A percentile compares a stretch with the other conserved stretches of the same genome.
Evolutionary conservation across 306 rosid species (phyloP).

Genomic region (Begonia peltatifolia): DNA sequence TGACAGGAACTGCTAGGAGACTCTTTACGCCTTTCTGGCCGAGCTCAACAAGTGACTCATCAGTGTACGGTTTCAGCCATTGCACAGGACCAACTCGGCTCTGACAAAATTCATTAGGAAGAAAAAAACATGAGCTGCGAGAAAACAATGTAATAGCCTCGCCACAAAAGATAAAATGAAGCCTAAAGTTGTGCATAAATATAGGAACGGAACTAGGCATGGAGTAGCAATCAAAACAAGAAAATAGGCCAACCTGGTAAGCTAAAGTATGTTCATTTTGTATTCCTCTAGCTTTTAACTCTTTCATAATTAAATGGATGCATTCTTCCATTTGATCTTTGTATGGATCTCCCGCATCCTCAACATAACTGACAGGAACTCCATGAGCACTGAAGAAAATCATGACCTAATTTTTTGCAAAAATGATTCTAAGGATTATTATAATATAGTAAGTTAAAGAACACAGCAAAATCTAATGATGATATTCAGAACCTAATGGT

Average conservation of each 20-base stretch:
- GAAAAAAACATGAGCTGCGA: constrained; percentile 3
- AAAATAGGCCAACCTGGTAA: constrained; percentile 48
- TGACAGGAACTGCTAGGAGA: constrained; percentile 96
- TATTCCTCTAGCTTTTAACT: constrained; percentile 80
- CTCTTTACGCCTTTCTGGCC: constrained; percentile 87
- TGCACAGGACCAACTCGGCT: constrained; percentile 99
- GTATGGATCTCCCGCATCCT: constrained; percentile 95
- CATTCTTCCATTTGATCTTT: constrained; percentile 97
- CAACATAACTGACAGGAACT: constrained; percentile 89
- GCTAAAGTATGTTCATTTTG: constrained; percentile 84
- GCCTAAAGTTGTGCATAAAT: background rate
- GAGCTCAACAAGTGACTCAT: constrained; percentile 89
- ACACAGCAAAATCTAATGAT: too few relatives aligned
- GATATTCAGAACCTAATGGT: constrained; percentile 2
- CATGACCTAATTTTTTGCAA: constrained; percentile 37
- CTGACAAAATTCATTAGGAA: constrained; percentile 18
- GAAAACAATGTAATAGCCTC: background rate
- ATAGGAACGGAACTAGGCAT: too few relatives aligned
- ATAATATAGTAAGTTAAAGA: background rate
- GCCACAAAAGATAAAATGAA: background rate
- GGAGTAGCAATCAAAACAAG: too few relatives aligned
- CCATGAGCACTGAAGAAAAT: constrained; percentile 99
- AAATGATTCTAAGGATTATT: background rate
- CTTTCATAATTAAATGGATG: constrained; percentile 80
- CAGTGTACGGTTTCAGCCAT: constrained; percentile 97